A percentile compares a stretch with the other conserved stretches of the same genome.
phyloP scores from a whole-genome alignment of 108 stramenopile genomes.

The Cylindrotheca closterium region DNA sequence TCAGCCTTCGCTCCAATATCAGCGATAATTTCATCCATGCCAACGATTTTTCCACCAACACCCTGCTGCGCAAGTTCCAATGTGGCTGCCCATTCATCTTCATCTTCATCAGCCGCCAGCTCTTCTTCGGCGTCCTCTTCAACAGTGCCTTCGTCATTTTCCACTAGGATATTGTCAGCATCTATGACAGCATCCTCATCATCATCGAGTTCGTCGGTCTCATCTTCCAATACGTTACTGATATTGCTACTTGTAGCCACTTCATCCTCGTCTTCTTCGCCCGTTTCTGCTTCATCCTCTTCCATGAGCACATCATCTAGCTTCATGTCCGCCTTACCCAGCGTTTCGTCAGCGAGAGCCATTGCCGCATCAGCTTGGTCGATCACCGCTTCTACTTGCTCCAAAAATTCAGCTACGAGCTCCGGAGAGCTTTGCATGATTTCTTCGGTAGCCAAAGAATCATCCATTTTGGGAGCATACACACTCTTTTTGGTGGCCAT shows the following conservation, averaged over 20 bases:
- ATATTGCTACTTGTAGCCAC: background rate
- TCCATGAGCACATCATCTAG: too few relatives aligned
- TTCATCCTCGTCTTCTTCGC: conserved; percentile 4
- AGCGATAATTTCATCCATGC: conserved; percentile 15
- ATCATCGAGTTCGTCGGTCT: background rate
- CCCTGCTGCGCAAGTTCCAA: conserved; percentile 38
- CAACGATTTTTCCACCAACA: conserved; percentile 37
- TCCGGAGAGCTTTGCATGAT: conserved; percentile 8
- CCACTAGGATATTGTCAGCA: conserved; percentile 7
- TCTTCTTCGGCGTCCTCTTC: conserved; percentile 9
- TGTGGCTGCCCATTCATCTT: conserved; percentile 44
- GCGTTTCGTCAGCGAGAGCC: conserved; percentile 24
- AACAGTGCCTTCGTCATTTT: background rate
- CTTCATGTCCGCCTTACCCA: conserved; percentile 1
- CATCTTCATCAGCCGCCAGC: conserved; percentile 20
- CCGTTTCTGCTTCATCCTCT: conserved; percentile 1
- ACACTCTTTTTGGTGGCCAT: background rate
- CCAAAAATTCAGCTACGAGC: conserved; percentile 15
- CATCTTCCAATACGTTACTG: background rate
- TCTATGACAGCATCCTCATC: conserved; percentile 5
- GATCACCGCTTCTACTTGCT: conserved; percentile 20
- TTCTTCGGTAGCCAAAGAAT: conserved; percentile 3
- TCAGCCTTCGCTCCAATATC: conserved; percentile 29
- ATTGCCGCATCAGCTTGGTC: conserved; percentile 28
- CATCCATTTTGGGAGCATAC: background rate